Base-by-base conservation (phyloP, 2,329 filamentous ascomycete genomes). In the Alternaria dauci region DNA sequence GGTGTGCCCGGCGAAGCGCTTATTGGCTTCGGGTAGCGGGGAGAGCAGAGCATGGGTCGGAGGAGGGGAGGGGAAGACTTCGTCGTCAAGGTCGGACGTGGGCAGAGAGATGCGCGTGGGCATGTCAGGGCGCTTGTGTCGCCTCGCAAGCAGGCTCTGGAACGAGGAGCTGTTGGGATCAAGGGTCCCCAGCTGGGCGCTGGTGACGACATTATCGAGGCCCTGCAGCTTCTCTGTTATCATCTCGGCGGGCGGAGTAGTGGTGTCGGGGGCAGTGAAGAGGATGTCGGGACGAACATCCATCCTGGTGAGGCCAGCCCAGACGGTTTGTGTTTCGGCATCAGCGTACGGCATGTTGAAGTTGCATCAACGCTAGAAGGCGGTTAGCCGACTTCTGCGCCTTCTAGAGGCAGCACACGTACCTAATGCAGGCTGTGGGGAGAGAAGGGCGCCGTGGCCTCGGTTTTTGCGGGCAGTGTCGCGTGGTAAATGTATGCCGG, bases 1-100 rank as follows among this genome's bases (percentile, higher is more conserved):
- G 1, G 77, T 79, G 55, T 79, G 77, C 3, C 77, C 77, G 14
- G 77, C 77, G 60, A 76, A 71, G 28, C 73, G 71, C 34, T 48
- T 74, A 52, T 79, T 78, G 32, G 71, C 70, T 32, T 68, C 71
- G 9, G 76, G 76, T 5, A 78, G 61, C 2, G 77, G 77, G 7
- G 75, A 77, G 26, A 78, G 58, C 6, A 57, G 16, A 7, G 70
- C 68, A 26, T 71, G 65, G 23, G 76, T 76, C 14, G 73, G 69
- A 2, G 75, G 74, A 26, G 77, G 77, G 7, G 75, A 78, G 1
- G 58, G 59, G 16, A 75, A 72, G 23, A 66, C 65, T 46, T 78
- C 71, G 20, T 71, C 63, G 34, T 71, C 62, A 18, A 72, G 48
- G 5, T 66, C 65, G 3, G 57, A 48, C 4, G 55, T 56, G 8